Percentiles rank a stretch among this genome's conserved stretches.
Conservation (phyloP, 805 yeast genomes). For the Zygoascus flipseniorum region DNA sequence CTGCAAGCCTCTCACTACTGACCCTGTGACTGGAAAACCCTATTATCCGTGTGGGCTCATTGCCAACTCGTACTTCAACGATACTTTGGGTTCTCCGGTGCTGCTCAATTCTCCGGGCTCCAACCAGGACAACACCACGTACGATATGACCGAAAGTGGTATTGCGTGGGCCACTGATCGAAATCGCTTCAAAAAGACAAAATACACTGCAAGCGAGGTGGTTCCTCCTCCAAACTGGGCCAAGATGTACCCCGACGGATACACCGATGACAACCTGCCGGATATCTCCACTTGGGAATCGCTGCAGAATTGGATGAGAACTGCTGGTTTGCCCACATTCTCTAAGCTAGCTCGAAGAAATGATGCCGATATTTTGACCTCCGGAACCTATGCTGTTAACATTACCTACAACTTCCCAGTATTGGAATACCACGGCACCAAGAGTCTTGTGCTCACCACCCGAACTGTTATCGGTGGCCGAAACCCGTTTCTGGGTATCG, state of each 20-base stretch:
- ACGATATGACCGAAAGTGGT: conserved; percentile 41
- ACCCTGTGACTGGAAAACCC: conserved; percentile 43
- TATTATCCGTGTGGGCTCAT: conserved; percentile 93
- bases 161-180: conserved; percentile 85
- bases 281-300: conserved; percentile 70
- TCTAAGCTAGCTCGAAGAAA: conserved; percentile 76
- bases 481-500: conserved; percentile 73
- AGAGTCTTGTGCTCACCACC: conserved; percentile 72
- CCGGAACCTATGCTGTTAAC: conserved; percentile 63
- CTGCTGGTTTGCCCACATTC: conserved; percentile 88
- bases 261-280: conserved; percentile 74
- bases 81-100: conserved; percentile 56
- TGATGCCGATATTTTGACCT: conserved; percentile 42
- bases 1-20: conserved; percentile 57
- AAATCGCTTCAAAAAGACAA: conserved; percentile 61
- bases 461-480: conserved; percentile 82
- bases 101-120: conserved; percentile 25
- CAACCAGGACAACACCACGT: conserved; percentile 24
- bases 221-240: conserved; percentile 96
- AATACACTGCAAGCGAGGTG: conserved; percentile 57
- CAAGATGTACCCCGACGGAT: conserved; percentile 72
- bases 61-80: conserved; percentile 89
- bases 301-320: conserved; percentile 96
- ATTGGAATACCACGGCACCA: conserved; percentile 77
- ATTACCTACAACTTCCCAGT: conserved; percentile 79